Conservation (phyloP, 352 stramenopile species). For the Globisporangium sylvaticum region DNA sequence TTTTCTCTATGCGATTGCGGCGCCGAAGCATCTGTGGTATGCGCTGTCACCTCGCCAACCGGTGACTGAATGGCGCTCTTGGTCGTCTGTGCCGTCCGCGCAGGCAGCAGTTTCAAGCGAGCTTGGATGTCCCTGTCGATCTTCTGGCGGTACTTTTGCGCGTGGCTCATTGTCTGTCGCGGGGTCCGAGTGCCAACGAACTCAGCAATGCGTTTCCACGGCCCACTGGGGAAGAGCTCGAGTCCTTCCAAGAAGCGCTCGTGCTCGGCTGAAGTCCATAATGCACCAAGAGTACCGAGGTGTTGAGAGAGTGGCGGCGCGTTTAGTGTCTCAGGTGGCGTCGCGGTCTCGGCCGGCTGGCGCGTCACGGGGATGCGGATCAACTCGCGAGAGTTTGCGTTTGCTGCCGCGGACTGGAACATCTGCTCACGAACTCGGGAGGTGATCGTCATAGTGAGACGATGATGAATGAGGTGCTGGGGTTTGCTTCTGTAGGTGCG, state of each 20-base stretch:
- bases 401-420: neutral
- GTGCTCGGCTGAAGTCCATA: neutral
- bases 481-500: no score
- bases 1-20: no score
- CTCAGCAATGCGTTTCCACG: slow-evolving; percentile 48
- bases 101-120: no score
- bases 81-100: no score
- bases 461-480: no score
- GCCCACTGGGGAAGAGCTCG: slow-evolving; percentile 39
- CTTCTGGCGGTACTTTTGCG: slow-evolving; percentile 91
- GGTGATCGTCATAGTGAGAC: neutral
- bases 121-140: slow-evolving; percentile 17
- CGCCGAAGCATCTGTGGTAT: no score
- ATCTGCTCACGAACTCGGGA: neutral
- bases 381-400: neutral
- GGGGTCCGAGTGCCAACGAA: slow-evolving; percentile 54
- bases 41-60: no score
- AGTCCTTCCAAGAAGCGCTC: slow-evolving; percentile 49
- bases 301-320: neutral
- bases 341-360: neutral
- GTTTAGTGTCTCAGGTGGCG: neutral
- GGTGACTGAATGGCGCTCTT: no score
- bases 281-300: neutral
- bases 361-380: slow-evolving; percentile 1
- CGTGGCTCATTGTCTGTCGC: slow-evolving; percentile 91